These are phyloP conservation scores for Cyanidioschyzon merolae DNA, from an alignment of 23 red algal genomes.

Conservation along the genomic window DNA sequence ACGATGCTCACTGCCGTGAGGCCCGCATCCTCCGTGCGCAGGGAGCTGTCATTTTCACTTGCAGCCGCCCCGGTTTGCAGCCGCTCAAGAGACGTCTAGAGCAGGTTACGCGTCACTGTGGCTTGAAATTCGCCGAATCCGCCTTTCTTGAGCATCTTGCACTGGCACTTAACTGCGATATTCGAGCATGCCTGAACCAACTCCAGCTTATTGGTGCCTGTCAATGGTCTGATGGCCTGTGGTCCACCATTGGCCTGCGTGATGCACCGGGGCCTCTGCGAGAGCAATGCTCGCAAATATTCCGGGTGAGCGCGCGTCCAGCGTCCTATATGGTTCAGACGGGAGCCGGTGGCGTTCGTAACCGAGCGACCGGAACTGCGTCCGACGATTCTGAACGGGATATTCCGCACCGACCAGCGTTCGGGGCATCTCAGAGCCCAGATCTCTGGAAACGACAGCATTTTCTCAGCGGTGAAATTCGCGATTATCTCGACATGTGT, in stretches of 20 bases:
- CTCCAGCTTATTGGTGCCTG: neutral
- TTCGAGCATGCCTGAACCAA: neutral
- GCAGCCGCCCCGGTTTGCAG: neutral
- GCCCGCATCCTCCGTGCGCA: neutral
- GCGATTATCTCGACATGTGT: neutral
- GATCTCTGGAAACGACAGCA: too few species aligned
- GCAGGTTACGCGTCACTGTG: neutral
- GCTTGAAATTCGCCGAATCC: neutral
- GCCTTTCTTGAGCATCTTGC: neutral
- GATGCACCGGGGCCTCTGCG: neutral
- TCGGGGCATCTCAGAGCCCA: too few species aligned
- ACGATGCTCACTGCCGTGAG: neutral
- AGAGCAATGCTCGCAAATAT: neutral
- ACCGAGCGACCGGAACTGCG: too few species aligned
- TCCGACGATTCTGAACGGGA: too few species aligned
- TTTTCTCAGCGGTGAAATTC: neutral
- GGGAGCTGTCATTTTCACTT: neutral
- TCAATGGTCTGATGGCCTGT: neutral
- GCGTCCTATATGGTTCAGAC: too few species aligned
- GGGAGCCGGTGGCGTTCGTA: too few species aligned
- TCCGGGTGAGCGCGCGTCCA: too few species aligned
- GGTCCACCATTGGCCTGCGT: neutral
- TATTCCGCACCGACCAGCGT: too few species aligned
- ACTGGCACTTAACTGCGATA: neutral
- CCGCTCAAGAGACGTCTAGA: neutral